Evolutionary conservation across 2,329 filamentous ascomycete genomes (phyloP), one percentile per base, ranked within the genome.

Genomic region (Fusarium oligoseptatum): DNA sequence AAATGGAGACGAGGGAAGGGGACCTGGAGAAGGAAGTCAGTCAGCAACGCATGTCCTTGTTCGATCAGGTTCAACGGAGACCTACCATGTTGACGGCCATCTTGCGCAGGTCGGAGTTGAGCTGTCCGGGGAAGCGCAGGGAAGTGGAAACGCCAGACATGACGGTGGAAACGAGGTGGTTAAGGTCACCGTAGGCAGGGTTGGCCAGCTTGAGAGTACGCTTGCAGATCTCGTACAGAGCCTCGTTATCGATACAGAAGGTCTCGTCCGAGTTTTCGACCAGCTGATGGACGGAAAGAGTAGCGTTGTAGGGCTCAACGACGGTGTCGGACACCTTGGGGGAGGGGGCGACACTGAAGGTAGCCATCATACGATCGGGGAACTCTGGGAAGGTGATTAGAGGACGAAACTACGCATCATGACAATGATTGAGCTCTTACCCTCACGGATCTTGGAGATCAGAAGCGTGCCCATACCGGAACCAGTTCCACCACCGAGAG

Each of bases 381-480:
- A 55, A 55, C 27, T 55, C 50, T 55, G 27, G 50, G 2, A 2
- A 29, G 27, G 50, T 20, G 50, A n/a, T 55, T 55, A 55, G 50
- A 9, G 14, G 48, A 14, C 17, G 17, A 20, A 34, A 34, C 50
- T 20, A 11, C 27, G 48, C 17, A 11, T 15, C 24, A 14, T n/a
- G 10, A 14, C n/a, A 14, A 10, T 7, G 50, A 20, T 12, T 7
- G 6, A 14, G 27, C 27, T 24, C 48, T 55, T 29, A 55, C 50
- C 50, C 29, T 55, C 50, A 55, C 50, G 50, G 50, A 55, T 55
- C 50, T 55, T 55, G 50, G 50, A 55, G 50, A 55, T 55, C 50
- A 55, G 27, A n/a, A 55, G 50, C 11, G 50, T 55, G 17, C 50
- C 50, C 50, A 55, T 55, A 11, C 50, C 50, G 50, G 50, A 55